Percentiles rank a stretch among this genome's conserved stretches.
These are phyloP conservation scores for Pseudonitzschia delicatissima DNA, from an alignment of 108 stramenopile species.

Conservation along the genomic window DNA sequence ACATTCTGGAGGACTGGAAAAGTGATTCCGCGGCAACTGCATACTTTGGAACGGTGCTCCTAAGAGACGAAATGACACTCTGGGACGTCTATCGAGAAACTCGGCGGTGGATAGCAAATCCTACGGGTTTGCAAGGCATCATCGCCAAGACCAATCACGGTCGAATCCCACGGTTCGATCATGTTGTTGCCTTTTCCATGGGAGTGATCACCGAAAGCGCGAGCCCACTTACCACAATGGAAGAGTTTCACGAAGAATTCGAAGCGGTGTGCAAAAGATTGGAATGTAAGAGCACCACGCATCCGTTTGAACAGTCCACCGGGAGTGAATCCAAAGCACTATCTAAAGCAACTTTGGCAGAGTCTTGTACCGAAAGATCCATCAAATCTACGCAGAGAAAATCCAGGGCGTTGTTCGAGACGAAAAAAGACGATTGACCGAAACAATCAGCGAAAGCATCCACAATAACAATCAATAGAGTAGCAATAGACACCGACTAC, in stretches of 20 bases:
- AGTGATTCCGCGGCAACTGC: conserved; percentile 11
- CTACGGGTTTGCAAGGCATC: conserved; percentile 13
- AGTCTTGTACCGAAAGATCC: neutral
- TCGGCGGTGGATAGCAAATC: neutral
- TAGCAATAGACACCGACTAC: no score
- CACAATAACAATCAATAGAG: no score
- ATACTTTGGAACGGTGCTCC: neutral
- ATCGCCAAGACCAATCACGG: neutral
- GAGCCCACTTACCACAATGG: neutral
- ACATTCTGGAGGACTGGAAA: neutral
- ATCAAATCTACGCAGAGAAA: neutral
- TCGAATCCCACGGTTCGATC: conserved; percentile 7
- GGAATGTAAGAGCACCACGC: neutral
- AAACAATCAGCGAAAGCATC: no score
- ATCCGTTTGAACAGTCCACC: neutral
- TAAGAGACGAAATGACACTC: conserved; percentile 1
- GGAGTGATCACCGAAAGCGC: conserved; percentile 2
- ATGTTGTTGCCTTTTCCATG: conserved; percentile 31
- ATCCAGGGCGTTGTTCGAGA: conserved; percentile 1
- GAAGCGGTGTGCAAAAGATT: neutral
- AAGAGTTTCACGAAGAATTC: neutral
- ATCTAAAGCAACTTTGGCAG: neutral
- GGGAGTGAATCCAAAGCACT: neutral
- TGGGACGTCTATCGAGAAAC: conserved; percentile 8
- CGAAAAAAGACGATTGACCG: no score